Percentiles rank a stretch among this genome's conserved stretches.
phyloP scores from a whole-genome alignment of 208 protist genomes.

The Wallacemonas sp. region DNA sequence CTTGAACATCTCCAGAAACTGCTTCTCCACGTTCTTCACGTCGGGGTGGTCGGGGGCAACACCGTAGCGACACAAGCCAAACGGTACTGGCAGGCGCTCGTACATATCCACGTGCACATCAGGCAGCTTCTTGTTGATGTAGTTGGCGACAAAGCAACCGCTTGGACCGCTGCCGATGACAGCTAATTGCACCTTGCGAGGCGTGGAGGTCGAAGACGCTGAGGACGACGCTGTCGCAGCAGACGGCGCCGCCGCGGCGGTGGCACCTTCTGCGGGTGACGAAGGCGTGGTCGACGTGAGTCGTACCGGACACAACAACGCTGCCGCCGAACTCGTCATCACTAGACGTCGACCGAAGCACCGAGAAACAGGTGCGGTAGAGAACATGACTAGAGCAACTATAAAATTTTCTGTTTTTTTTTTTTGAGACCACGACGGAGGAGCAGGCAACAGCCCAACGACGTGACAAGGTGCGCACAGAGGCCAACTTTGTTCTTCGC shows the following conservation, averaged over 20 bases:
- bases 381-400: too few relatives aligned
- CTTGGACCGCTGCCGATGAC: constrained; percentile 95
- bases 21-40: constrained; percentile 94
- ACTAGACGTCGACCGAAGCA: too few relatives aligned
- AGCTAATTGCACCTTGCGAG: constrained; percentile 76
- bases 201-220: neutral
- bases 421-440: too few relatives aligned
- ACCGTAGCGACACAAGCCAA: constrained; percentile 96
- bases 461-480: too few relatives aligned
- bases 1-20: constrained; percentile 87
- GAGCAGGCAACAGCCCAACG: too few relatives aligned
- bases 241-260: neutral
- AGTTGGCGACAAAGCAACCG: constrained; percentile 94
- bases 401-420: too few relatives aligned
- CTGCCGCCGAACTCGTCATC: too few relatives aligned
- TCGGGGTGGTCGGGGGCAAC: constrained; percentile 97
- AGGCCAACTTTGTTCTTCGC: too few relatives aligned
- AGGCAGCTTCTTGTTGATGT: constrained; percentile 77
- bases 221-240: neutral
- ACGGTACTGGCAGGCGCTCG: constrained; percentile 94
- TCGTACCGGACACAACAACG: too few relatives aligned
- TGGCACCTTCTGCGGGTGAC: too few relatives aligned
- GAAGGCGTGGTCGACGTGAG: too few relatives aligned
- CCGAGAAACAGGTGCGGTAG: too few relatives aligned
- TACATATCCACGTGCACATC: constrained; percentile 91